These are phyloP conservation scores for Musa troglodytarum DNA, from an alignment of 176 grass and related monocot species.

Conservation along the genomic window DNA sequence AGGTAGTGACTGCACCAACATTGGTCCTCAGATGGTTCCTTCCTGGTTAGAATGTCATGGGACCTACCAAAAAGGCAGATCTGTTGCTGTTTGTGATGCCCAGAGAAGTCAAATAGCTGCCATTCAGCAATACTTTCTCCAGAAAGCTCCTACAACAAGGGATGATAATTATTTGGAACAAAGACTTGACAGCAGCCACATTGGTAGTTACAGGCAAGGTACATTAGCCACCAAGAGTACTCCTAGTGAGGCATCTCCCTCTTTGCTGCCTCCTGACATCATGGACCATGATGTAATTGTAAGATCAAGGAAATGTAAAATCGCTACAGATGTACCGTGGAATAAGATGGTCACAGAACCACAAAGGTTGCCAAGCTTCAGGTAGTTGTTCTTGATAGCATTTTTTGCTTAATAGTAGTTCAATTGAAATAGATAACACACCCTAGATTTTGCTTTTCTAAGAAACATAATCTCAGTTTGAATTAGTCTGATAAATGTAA, in stretches of 20 bases:
- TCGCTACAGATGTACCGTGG: conserved; percentile 18
- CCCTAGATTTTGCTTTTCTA: not conserved
- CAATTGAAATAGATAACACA: not conserved
- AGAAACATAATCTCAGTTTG: not conserved
- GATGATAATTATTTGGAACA: not conserved
- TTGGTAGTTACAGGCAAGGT: not conserved
- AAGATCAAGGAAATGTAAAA: conserved; percentile 30
- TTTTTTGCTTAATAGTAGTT: not conserved
- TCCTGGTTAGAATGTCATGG: conserved; percentile 23
- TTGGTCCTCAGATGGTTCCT: conserved; percentile 20
- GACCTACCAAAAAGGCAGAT: conserved; percentile 14
- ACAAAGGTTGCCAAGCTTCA: conserved; percentile 17
- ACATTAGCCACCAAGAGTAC: not conserved
- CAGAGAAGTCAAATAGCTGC: not conserved
- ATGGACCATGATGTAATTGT: not conserved
- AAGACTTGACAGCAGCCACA: conserved; percentile 3
- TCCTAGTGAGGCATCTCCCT: conserved; percentile 2
- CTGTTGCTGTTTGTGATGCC: conserved; percentile 11
- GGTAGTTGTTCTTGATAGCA: conserved; percentile 19
- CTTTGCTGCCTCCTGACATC: not conserved
- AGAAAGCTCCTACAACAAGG: conserved; percentile 9
- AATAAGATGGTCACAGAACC: conserved; percentile 15
- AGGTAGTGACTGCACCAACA: not conserved
- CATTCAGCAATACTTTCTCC: conserved; percentile 4
- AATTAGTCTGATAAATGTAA: not conserved